These are phyloP conservation scores for Pleurotus cornucopiae DNA, from an alignment of 768 basidiomycete species.

Conservation along the genomic window DNA sequence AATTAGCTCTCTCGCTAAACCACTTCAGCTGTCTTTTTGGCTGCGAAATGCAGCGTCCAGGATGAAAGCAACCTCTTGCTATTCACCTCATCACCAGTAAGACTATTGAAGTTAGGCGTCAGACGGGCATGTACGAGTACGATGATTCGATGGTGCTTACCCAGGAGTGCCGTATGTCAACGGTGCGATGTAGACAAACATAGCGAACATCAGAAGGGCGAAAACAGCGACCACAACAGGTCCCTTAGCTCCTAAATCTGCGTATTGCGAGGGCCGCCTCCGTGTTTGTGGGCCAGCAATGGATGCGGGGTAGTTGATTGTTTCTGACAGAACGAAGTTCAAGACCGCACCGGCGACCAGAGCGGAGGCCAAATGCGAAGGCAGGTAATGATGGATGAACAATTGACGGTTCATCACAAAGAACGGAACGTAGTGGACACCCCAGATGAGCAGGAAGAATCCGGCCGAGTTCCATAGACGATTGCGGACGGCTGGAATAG, in stretches of 20 bases:
- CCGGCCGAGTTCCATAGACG: slow-evolving; percentile 94
- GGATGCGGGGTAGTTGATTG: slow-evolving; percentile 89
- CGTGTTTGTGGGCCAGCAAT: slow-evolving; percentile 64
- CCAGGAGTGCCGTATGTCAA: slow-evolving; percentile 96
- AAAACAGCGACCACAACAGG: slow-evolving; percentile 59
- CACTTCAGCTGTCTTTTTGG: slow-evolving; percentile 49
- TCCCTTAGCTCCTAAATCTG: slow-evolving; percentile 78
- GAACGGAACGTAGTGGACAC: slow-evolving; percentile 94
- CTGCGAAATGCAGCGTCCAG: slow-evolving; percentile 94
- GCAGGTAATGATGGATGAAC: slow-evolving; percentile 97
- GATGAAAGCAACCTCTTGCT: slow-evolving; percentile 75
- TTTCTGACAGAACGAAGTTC: slow-evolving; percentile 86
- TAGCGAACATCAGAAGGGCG: slow-evolving; percentile 52
- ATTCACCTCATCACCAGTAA: slow-evolving; percentile 85
- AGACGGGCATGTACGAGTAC: not conserved
- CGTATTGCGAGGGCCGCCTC: slow-evolving; percentile 49
- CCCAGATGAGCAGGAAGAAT: slow-evolving; percentile 95
- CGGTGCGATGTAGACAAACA: slow-evolving; percentile 78
- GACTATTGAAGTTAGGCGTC: slow-evolving; percentile 33
- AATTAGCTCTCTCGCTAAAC: slow-evolving; percentile 17
- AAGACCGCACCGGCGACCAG: slow-evolving; percentile 90
- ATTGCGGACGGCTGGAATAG: slow-evolving; percentile 74
- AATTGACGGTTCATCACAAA: slow-evolving; percentile 97
- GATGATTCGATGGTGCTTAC: slow-evolving; percentile 45
- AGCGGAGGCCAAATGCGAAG: slow-evolving; percentile 90